Conservation (phyloP, 768 basidiomycete species). For the Tricholoma sp. region DNA sequence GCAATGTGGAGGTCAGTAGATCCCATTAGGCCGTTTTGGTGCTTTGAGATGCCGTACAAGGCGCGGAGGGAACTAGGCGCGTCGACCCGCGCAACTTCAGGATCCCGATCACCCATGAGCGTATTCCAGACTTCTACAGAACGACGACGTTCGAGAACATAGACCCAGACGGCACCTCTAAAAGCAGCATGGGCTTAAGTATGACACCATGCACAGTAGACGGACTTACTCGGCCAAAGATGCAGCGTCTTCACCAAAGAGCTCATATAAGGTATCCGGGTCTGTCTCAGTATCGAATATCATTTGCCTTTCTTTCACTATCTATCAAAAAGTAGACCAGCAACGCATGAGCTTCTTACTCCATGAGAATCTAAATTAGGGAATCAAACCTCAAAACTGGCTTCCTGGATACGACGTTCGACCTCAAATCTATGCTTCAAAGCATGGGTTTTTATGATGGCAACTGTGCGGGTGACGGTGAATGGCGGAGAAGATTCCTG, state of each 20-base stretch:
- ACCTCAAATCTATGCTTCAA: constrained; percentile 72
- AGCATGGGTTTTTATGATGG: constrained; percentile 81
- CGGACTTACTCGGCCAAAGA: constrained; percentile 71
- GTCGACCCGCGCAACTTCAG: constrained; percentile 46
- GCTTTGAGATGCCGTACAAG: constrained; percentile 49
- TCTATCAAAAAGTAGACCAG: constrained; percentile 36
- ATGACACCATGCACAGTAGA: not conserved
- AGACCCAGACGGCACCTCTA: constrained; percentile 89
- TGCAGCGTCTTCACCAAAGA: constrained; percentile 74
- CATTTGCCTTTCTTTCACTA: constrained; percentile 86
- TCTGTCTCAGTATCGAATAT: constrained; percentile 83
- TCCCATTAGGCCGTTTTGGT: constrained; percentile 70
- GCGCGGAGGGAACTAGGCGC: constrained; percentile 69
- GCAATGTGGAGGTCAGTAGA: constrained; percentile 63
- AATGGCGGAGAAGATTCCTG: constrained; percentile 12
- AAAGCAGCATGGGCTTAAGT: constrained; percentile 7
- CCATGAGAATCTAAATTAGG: constrained; percentile 6
- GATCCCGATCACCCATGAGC: constrained; percentile 68
- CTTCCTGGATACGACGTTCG: constrained; percentile 72
- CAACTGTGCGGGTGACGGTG: constrained; percentile 61
- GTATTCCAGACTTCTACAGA: constrained; percentile 78
- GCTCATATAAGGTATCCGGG: constrained; percentile 70
- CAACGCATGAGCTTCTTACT: constrained; percentile 11
- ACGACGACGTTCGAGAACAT: constrained; percentile 77
- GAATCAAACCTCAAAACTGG: constrained; percentile 70